Evolutionary conservation across 495 filamentous ascomycete species (phyloP).

Genomic region (Penicillium chermesinum): DNA sequence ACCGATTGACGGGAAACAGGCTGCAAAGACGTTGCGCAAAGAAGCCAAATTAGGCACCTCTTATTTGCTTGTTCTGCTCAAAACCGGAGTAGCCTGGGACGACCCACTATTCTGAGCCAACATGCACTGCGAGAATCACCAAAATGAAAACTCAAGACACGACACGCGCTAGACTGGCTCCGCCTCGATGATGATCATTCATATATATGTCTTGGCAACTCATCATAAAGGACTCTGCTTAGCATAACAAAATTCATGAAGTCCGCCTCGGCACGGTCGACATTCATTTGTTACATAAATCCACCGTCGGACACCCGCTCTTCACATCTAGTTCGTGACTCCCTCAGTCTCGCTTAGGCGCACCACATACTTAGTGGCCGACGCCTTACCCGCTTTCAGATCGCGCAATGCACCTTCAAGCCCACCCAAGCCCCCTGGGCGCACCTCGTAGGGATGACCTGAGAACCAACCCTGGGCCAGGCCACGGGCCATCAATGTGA

Average conservation of each 20-base stretch:
- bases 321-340: neutral
- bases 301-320: neutral
- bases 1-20: neutral
- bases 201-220: no score
- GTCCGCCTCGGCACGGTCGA: neutral
- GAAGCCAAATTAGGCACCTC: no score
- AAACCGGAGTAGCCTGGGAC: no score
- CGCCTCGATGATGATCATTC: no score
- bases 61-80: no score
- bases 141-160: no score
- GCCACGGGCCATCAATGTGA: conserved; percentile 46
- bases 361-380: conserved; percentile 65
- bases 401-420: conserved; percentile 51
- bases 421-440: conserved; percentile 54
- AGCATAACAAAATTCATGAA: conserved; percentile 1
- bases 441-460: conserved; percentile 56
- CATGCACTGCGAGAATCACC: no score
- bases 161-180: no score
- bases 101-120: no score
- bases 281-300: neutral
- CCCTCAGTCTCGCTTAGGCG: conserved; percentile 57
- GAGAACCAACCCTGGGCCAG: conserved; percentile 57
- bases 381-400: conserved; percentile 60
- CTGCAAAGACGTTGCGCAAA: neutral
- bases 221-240: no score